Base-by-base conservation (phyloP, 2,329 filamentous ascomycete species). In the Neoscytalidium dimidiatum region DNA sequence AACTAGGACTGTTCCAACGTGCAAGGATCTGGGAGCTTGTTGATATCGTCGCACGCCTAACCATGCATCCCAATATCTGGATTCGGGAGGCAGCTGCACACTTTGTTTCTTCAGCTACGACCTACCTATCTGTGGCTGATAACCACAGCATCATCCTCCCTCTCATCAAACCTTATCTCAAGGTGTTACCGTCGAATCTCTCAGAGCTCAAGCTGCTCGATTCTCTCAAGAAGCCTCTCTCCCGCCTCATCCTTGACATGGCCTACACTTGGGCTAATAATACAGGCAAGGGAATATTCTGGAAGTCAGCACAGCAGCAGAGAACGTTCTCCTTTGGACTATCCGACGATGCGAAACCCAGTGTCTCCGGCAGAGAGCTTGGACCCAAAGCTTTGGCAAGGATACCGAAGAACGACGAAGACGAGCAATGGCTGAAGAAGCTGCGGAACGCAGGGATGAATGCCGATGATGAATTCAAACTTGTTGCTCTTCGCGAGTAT, bases 41-140 rank as follows among this genome's bases (percentile, higher is more conserved):
- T 23, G 90, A 96, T 67, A 88, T 94, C 43, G 87, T 94, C 14
- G 89, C 86, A 6, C 88, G 93, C 3, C 97, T 98, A 72, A 89
- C 94, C 13, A 89, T 97, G 82, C 95, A 99, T 74, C 95, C 95
- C 0, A 98, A 97, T 70, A 82, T 92, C 8, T 99, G 95, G 94
- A 94, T 99, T 62, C 88, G 94, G 41, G 94, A 98, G 78, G 92
- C 94, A 9, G 90, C 94, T 2, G 86, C 91, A 7, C 89, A 94
- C 68, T 96, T 97, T 70, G 82, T 98, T 41, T 88, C 92, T 3
- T 88, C 90, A 64, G 87, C 92, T 1, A 89, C 91, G 1, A 89
- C 84, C 65, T 93, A 90, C 71, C 77, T 98, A 17, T 91, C 92
- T 0, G 81, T 86, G 23, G 92, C 94, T 3, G 94, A 98, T 75